Percentiles rank a stretch among this genome's conserved stretches.
These are phyloP conservation scores for Mycena sanguinolenta DNA, from an alignment of 768 basidiomycete genomes.

Conservation along the genomic window DNA sequence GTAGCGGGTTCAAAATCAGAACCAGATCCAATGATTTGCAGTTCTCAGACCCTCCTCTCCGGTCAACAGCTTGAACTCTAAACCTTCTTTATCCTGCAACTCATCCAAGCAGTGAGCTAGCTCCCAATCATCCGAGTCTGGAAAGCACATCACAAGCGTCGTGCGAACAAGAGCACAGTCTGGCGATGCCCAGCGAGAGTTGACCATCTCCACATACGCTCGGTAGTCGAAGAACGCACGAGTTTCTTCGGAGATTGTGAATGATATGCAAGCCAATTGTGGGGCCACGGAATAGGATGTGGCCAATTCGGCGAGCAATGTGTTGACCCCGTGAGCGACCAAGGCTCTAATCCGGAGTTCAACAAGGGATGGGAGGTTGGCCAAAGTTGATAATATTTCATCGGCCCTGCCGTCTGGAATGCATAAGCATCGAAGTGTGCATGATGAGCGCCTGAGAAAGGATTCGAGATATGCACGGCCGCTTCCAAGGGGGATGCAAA, in stretches of 20 bases:
- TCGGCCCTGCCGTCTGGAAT: background rate
- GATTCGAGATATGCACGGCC: background rate
- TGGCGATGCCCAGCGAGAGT: background rate
- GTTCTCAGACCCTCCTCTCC: too few relatives aligned
- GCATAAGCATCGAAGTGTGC: background rate
- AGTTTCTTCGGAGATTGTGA: background rate
- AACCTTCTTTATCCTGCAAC: too few relatives aligned
- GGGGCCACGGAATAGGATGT: too few relatives aligned
- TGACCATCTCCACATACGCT: background rate
- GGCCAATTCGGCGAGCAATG: too few relatives aligned
- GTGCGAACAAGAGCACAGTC: background rate
- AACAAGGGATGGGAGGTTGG: background rate
- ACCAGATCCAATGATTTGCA: too few relatives aligned
- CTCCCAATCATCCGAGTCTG: too few relatives aligned
- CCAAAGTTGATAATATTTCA: background rate
- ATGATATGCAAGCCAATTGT: background rate
- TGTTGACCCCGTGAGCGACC: background rate
- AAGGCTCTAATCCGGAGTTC: background rate
- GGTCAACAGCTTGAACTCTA: too few relatives aligned
- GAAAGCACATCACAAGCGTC: too few relatives aligned
- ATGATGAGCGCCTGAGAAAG: background rate
- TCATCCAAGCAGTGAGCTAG: too few relatives aligned
- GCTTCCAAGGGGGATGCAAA: background rate
- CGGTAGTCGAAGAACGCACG: constrained; percentile 2
- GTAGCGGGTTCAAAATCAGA: too few relatives aligned